Conservation (phyloP, 768 basidiomycete genomes). For the Pisolithus microcarpus region DNA sequence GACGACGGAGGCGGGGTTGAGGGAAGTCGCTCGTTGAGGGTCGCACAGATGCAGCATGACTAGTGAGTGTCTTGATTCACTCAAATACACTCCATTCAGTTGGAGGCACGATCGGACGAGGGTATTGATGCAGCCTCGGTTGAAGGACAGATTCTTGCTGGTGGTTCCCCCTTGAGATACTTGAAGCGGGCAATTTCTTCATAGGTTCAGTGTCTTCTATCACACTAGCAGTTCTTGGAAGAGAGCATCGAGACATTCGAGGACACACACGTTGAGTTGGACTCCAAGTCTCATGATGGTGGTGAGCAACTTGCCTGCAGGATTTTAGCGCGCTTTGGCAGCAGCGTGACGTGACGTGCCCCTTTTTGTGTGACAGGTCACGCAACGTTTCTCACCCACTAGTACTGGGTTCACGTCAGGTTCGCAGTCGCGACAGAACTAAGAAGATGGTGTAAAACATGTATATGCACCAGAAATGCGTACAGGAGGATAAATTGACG, state of each 20-base stretch:
- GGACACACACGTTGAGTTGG: conserved; percentile 9
- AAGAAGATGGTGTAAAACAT: background rate
- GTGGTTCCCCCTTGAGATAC: background rate
- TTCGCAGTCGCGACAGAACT: background rate
- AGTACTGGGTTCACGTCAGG: background rate
- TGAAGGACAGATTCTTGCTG: background rate
- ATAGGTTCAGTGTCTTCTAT: conserved; percentile 1
- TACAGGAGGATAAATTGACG: background rate
- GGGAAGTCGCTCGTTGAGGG: background rate
- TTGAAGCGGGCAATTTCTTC: background rate
- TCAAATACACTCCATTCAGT: background rate
- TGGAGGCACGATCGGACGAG: background rate
- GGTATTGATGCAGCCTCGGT: background rate
- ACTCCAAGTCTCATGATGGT: conserved; percentile 6
- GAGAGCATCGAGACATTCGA: conserved; percentile 1
- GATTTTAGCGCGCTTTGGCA: background rate
- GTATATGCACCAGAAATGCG: background rate
- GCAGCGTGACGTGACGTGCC: conserved; percentile 4
- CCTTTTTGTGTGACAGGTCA: conserved; percentile 5
- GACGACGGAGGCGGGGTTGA: too few relatives aligned
- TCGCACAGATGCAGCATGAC: background rate
- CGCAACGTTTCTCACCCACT: background rate
- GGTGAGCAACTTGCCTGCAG: conserved; percentile 7
- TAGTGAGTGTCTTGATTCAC: conserved; percentile 11
- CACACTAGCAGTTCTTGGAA: conserved; percentile 6